These are phyloP conservation scores for Sextonia rubra DNA, from an alignment of 164 flowering plant species.

Conservation along the genomic window DNA sequence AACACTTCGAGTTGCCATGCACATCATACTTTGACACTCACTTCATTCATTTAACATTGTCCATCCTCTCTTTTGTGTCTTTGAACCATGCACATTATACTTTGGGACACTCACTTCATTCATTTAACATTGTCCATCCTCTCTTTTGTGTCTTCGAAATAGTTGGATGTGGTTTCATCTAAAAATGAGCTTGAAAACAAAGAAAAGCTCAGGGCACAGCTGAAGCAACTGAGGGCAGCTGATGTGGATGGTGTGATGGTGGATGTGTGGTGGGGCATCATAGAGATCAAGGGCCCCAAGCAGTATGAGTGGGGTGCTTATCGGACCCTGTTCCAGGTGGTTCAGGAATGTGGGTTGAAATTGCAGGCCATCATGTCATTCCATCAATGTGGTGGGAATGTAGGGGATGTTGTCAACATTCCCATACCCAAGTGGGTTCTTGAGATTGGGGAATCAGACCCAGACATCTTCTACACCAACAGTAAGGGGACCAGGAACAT, in stretches of 20 bases:
- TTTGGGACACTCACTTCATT: neutral
- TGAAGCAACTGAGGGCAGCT: slow-evolving; percentile 47
- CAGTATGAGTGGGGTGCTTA: slow-evolving; percentile 75
- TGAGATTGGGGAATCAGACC: slow-evolving; percentile 50
- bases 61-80: neutral
- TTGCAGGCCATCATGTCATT: slow-evolving; percentile 85
- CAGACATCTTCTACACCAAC: slow-evolving; percentile 84
- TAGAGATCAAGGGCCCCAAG: slow-evolving; percentile 66
- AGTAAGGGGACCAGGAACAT: slow-evolving; percentile 45
- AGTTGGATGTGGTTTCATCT: slow-evolving; percentile 58
- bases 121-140: neutral
- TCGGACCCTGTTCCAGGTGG: slow-evolving; percentile 50
- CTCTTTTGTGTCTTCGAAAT: slow-evolving; percentile 4
- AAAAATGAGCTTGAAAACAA: slow-evolving; percentile 44
- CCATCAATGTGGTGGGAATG: slow-evolving; percentile 83
- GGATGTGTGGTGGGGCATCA: slow-evolving; percentile 94
- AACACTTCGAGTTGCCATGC: neutral
- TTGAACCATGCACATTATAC: no score
- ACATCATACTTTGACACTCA: neutral
- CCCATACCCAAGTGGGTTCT: slow-evolving; percentile 80
- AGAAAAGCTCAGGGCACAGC: slow-evolving; percentile 45
- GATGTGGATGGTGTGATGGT: slow-evolving; percentile 86
- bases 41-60: neutral
- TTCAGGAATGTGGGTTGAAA: slow-evolving; percentile 51
- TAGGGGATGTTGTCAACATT: slow-evolving; percentile 65